phyloP scores from a whole-genome alignment of 2,329 filamentous ascomycete genomes.

The Aspergillus sp. region DNA sequence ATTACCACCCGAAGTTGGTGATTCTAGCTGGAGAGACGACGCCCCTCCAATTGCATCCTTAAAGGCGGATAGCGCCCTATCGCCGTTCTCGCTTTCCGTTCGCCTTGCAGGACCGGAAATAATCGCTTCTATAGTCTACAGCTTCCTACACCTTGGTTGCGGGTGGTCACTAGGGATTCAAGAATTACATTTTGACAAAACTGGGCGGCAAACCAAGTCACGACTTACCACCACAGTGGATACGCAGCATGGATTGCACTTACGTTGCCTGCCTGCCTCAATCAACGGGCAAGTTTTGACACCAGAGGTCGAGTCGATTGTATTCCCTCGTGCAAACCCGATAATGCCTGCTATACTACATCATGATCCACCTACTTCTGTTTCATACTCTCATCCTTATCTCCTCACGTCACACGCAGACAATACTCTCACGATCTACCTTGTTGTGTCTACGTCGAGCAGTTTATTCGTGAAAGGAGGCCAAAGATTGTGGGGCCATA shows the following conservation, averaged over 20 bases:
- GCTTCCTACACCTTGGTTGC: conserved; percentile 70
- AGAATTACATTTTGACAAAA: conserved; percentile 68
- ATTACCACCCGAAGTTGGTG: conserved; percentile 41
- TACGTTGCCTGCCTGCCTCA: conserved; percentile 11
- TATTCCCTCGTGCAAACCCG: conserved; percentile 14
- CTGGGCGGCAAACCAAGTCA: conserved; percentile 44
- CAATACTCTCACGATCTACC: conserved; percentile 80
- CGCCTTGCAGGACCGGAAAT: conserved; percentile 64
- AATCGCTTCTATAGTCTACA: conserved; percentile 84
- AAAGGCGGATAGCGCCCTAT: conserved; percentile 74
- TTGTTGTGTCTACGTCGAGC: conserved; percentile 71
- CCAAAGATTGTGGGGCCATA: conserved; percentile 84
- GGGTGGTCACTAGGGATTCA: conserved; percentile 94
- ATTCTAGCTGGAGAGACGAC: conserved; percentile 19
- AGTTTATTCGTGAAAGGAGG: conserved; percentile 69
- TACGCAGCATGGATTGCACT: conserved; percentile 34
- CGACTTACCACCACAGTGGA: conserved; percentile 42
- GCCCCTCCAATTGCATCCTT: conserved; percentile 70
- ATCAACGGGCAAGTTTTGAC: conserved; percentile 12
- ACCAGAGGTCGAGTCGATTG: conserved; percentile 20
- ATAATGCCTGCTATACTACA: conserved; percentile 33
- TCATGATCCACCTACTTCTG: conserved; percentile 56
- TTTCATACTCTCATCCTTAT: conserved; percentile 80
- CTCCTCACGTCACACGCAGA: conserved; percentile 80
- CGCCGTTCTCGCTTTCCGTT: conserved; percentile 79